Evolutionary conservation across 1,284 basidiomycete species (phyloP), one percentile per base, ranked within the genome.

Genomic region (Pseudozyma thailandica): DNA sequence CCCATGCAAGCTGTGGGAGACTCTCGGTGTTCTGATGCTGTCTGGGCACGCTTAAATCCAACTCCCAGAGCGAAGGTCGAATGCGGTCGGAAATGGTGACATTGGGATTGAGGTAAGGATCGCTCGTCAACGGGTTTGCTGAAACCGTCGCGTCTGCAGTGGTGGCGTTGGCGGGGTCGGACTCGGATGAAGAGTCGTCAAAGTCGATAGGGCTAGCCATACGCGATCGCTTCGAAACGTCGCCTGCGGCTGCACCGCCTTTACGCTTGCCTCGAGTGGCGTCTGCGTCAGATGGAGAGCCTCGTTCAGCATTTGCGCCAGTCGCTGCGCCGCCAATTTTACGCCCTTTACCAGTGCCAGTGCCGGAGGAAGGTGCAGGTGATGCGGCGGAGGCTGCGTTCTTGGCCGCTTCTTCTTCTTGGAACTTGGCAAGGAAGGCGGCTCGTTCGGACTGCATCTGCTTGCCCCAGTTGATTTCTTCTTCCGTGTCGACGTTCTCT

Each of bases 401-500:
- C 43, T 76, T 76, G 50, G 65, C 72, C 20, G 64, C 72, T 37
- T 80, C 80, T 49, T 79, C 79, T 26, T 77, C 76, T 38, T 78
- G 76, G 45, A 81, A 77, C 23, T 75, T 72, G 20, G 76, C 60
- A 4, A 82, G 58, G 65, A 82, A 82, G 5, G 74, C 72, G 0
- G 66, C 58, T 1, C 80, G 70, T 51, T 79, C 75, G 1, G 69
- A 66, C 41, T 76, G 76, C 78, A 81, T 80, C 57, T 75, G 68
- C 42, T 73, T 72, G 6, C 79, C 80, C 78, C 77, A 82, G 16
- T 50, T 55, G 44, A 77, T 59, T 54, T 82, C 80, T 23, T 82
- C 79, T n/a, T 72, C 70, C 1, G 78, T 70, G 35, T 82, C 79
- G 8, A 66, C 47, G 39, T 82, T 81, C 58, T 82, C 80, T n/a